Percentiles rank a stretch among this genome's conserved stretches.
Evolutionary conservation across 768 basidiomycete species (phyloP).

Genomic region (Boletus sp.): DNA sequence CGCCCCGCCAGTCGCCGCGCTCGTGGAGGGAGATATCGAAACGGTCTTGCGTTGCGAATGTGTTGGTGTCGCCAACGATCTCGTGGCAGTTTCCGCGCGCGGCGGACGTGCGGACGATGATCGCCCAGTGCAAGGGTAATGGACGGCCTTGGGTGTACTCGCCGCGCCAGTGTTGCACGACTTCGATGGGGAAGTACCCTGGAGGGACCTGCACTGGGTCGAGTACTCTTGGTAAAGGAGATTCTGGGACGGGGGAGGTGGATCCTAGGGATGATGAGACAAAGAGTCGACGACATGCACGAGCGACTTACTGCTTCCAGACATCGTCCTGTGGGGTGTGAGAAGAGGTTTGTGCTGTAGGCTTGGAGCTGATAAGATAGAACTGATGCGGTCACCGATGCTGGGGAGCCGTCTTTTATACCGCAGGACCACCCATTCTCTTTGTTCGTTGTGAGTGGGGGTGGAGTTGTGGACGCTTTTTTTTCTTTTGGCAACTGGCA

Average conservation of each 20-base stretch:
- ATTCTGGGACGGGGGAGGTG: not conserved
- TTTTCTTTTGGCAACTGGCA: not conserved
- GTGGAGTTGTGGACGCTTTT: not conserved
- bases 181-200: constrained; percentile 21
- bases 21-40: constrained; percentile 9
- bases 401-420: constrained; percentile 6
- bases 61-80: constrained; percentile 19
- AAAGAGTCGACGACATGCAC: not conserved
- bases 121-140: constrained; percentile 25
- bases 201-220: constrained; percentile 17
- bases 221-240: constrained; percentile 11
- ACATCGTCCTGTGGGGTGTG: not conserved
- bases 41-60: constrained; percentile 11
- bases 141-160: constrained; percentile 6
- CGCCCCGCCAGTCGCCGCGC: constrained; percentile 22
- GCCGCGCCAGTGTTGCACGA: constrained; percentile 30
- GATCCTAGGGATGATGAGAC: not conserved
- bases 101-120: constrained; percentile 22
- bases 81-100: constrained; percentile 23
- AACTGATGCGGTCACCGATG: not conserved
- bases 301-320: not conserved
- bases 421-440: not conserved
- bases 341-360: not conserved
- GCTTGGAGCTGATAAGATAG: not conserved
- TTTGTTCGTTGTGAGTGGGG: constrained; percentile 1